Percentiles rank a stretch among this genome's conserved stretches.
Evolutionary conservation across 176 grass and related monocot species (phyloP).

Genomic region (Avena atlantica): DNA sequence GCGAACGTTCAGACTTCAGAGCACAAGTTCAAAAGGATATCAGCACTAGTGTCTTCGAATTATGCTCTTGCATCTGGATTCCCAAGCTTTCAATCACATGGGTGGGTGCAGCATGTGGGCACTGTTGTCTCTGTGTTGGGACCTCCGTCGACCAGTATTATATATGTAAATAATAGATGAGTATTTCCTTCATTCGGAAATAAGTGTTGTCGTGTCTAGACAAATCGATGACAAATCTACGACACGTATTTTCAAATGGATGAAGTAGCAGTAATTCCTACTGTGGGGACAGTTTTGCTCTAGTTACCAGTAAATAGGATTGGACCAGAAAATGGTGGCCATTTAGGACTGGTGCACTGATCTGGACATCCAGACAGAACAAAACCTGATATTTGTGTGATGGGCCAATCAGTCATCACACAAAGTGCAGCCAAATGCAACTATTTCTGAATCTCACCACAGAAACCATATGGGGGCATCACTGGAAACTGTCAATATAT

Average conservation of each 20-base stretch:
- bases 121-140: neutral
- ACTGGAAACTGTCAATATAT: neutral
- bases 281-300: no score
- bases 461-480: conserved; percentile 1
- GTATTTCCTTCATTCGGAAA: no score
- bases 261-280: no score
- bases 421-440: conserved; percentile 4
- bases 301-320: no score
- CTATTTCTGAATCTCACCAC: neutral
- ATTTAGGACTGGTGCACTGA: neutral
- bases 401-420: neutral
- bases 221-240: no score
- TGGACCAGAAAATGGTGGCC: no score
- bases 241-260: neutral
- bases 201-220: no score
- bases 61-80: conserved; percentile 18
- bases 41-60: neutral
- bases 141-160: neutral
- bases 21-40: neutral
- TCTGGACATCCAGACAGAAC: neutral
- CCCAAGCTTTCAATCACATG: conserved; percentile 41
- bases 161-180: no score
- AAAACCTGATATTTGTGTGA: conserved; percentile 6
- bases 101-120: neutral
- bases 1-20: neutral